Evolutionary conservation across 2,329 filamentous ascomycete species (phyloP).

Genomic region (Diaporthe citrichinensis): DNA sequence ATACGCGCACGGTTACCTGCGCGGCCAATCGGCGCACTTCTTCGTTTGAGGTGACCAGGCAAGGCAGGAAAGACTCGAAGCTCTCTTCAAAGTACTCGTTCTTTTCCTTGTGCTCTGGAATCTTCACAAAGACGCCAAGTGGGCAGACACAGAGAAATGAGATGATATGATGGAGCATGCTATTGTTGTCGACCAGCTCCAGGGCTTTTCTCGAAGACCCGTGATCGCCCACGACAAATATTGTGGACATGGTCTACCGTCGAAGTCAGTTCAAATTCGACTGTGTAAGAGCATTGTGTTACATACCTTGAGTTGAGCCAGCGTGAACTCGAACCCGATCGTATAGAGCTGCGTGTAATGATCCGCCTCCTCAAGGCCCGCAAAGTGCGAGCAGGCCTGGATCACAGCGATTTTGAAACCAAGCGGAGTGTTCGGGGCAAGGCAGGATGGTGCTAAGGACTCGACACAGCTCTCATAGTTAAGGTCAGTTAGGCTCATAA

Average conservation of each 20-base stretch:
- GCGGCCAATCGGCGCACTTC: constrained; percentile 63
- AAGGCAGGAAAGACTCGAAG: constrained; percentile 67
- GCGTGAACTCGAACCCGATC: constrained; percentile 69
- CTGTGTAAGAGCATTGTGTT: constrained; percentile 37
- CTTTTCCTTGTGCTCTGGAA: constrained; percentile 52
- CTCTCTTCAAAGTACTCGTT: constrained; percentile 60
- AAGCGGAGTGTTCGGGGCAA: constrained; percentile 68
- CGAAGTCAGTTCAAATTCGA: constrained; percentile 12
- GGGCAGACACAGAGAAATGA: constrained; percentile 71
- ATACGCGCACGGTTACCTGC: constrained; percentile 63
- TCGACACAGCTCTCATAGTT: constrained; percentile 72
- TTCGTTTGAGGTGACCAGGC: constrained; percentile 66
- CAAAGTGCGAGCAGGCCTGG: constrained; percentile 74
- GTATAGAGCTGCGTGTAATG: constrained; percentile 69
- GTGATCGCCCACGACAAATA: constrained; percentile 56
- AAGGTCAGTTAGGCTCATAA: constrained; percentile 75
- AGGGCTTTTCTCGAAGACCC: constrained; percentile 56
- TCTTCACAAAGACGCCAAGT: constrained; percentile 60
- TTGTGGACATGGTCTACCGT: constrained; percentile 55
- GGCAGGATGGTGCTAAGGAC: constrained; percentile 68
- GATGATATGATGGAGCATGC: constrained; percentile 67
- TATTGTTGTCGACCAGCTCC: constrained; percentile 56
- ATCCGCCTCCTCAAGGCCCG: constrained; percentile 62
- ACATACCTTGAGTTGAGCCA: constrained; percentile 67
- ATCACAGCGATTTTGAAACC: constrained; percentile 75